Evolutionary conservation across 495 filamentous ascomycete species (phyloP), one percentile per base, ranked within the genome.

Genomic region (Aspergillus biplanus): DNA sequence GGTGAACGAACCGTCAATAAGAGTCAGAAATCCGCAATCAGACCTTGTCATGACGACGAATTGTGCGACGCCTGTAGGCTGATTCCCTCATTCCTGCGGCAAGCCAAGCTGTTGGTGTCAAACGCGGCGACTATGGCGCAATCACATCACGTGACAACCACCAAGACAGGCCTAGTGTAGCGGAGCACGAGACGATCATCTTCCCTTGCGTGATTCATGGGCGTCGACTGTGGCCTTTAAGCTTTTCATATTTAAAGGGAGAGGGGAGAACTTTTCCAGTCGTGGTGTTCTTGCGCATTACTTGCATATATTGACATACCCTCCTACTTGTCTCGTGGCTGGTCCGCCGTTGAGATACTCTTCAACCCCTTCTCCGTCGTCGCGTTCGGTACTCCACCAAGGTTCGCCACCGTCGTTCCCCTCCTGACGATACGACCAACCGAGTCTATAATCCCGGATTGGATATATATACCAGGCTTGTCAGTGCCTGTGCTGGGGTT

Each of bases 91-190:
- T 15, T 21, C n/a, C 47, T 15, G 16, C 18, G 27, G 39, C 31
- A n/a, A 7, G n/a, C 31, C 16, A 39, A 27, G 33, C n/a, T 16
- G 31, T 35, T 65, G 56, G 52, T 65, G 63, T 58, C 56, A 69
- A 48, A 7, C 7, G 6, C 3, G 31, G 12, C 21, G 37, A 12
- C 27, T n/a, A 70, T 70, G 60, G 68, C 68, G 68, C 63, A 63
- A 70, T 70, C 57, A 50, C 35, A 16, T 52, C 68, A 70, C 68
- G 68, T 70, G 68, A 44, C 7, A 18, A 15, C n/a, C 7, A 35
- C 49, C 48, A 47, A 37, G 37, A 8, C 49, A 32, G 57, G 50
- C 21, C 42, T 6, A 49, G 56, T 39, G 27, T 44, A 58, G 61
- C 42, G 33, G 11, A 60, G 48, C 48, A 65, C 55, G 63, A 63